Evolutionary conservation across 2,329 filamentous ascomycete genomes (phyloP).

Genomic region (Xylaria sp.): DNA sequence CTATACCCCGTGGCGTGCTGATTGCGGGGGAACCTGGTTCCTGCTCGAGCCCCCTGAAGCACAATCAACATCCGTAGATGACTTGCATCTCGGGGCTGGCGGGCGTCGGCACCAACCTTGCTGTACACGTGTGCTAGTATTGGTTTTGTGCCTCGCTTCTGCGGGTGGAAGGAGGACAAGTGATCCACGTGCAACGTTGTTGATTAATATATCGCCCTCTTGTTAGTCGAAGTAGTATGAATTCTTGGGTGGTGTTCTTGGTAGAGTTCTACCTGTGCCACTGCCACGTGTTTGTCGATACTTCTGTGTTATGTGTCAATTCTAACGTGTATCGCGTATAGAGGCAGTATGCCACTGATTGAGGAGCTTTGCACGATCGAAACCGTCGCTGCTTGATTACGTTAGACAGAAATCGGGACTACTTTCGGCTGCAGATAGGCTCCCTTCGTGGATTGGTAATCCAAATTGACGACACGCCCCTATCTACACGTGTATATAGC

Average conservation of each 20-base stretch:
- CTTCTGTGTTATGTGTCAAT: not conserved
- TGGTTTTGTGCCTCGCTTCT: not conserved
- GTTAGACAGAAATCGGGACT: not conserved
- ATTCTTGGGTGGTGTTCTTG: not conserved
- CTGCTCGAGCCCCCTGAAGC: not conserved
- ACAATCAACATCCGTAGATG: not conserved
- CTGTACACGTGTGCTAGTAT: no score
- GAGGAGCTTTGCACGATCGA: not conserved
- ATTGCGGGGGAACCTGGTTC: constrained; percentile 28
- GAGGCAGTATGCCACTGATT: not conserved
- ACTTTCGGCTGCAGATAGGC: not conserved
- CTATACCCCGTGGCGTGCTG: constrained; percentile 4
- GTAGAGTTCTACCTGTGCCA: not conserved
- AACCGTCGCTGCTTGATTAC: not conserved
- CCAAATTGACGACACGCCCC: not conserved
- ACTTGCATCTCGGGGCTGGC: not conserved
- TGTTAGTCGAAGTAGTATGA: no score
- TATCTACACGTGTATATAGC: no score
- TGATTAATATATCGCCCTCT: not conserved
- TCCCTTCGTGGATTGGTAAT: constrained; percentile 24
- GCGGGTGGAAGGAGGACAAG: not conserved
- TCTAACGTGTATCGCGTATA: not conserved
- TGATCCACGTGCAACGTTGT: not conserved
- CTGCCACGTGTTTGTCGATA: not conserved
- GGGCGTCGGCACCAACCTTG: no score